Base-by-base conservation (phyloP, 306 rosid genomes). In the Ceratonia siliqua region DNA sequence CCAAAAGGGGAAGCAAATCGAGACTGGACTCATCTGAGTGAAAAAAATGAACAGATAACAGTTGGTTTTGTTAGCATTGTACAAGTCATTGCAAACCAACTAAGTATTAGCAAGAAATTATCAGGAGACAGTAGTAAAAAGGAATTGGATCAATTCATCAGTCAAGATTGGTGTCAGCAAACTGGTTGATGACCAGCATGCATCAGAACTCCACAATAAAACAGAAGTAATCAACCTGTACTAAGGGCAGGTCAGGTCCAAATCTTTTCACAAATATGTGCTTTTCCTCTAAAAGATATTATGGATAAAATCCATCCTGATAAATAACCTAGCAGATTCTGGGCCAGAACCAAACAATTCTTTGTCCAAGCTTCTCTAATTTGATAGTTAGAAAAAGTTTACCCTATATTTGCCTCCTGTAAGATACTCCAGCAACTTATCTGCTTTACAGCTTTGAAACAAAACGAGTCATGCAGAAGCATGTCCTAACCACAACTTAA, bases 51-150 rank as follows among this genome's bases (percentile, higher is more conserved):
- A 14, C 39, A 57, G 41, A 57, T 15, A 21, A 52, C 14, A 52
- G 22, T 52, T 52, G n/a, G 25, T 50, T 20, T 50, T 50, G 17
- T 57, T 57, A 27, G 21, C 13, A 28, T 27, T 28, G 28, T 10
- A 8, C 11, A 13, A 13, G 50, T 14, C 10, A 57, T 13, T 24
- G 17, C 17, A 4, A 62, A 38, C 45, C 28, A 66, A 66, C 22
- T 7, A 57, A n/a, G 57, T 39, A 56, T n/a, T 72, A 5, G 49
- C 70, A 59, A 21, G 33, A 45, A 59, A 58, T 41, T 57, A 39
- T 35, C 27, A 48, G 39, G 20, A 21, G 17, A 62, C 25, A 35
- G 35, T 28, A 13, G 69, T 5, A 1, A 6, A 6, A 8, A 21
- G 54, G 13, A 2, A 41, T 38, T 39, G 42, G 10, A 54, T 39